These are phyloP conservation scores for Aphanomyces astaci DNA, from an alignment of 352 stramenopile species.

Conservation along the genomic window DNA sequence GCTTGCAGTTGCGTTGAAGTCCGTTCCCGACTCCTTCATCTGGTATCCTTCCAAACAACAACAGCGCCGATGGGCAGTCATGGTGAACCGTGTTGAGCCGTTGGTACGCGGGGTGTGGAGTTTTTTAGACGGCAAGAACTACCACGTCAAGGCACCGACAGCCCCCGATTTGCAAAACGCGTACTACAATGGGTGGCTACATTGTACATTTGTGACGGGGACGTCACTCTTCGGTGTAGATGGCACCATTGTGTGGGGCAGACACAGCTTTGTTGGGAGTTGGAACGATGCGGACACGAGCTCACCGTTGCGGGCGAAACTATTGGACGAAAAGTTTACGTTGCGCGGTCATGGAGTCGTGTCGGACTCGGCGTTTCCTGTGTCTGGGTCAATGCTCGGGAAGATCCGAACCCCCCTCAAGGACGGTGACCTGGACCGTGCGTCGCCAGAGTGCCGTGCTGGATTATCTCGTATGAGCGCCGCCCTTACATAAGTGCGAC, in stretches of 20 bases:
- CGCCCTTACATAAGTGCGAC: not conserved
- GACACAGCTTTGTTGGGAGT: constrained; percentile 21
- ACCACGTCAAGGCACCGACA: not conserved
- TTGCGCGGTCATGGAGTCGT: constrained; percentile 10
- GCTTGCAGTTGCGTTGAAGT: not conserved
- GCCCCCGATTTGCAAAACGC: constrained; percentile 17
- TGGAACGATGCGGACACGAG: constrained; percentile 25
- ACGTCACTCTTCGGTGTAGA: constrained; percentile 23
- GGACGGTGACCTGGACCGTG: not conserved
- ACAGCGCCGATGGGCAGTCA: not conserved
- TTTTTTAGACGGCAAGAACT: constrained; percentile 26
- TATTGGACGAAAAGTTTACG: not conserved
- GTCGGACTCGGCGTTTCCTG: constrained; percentile 15
- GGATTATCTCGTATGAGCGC: not conserved
- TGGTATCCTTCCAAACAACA: not conserved
- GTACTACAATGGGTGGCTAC: constrained; percentile 25
- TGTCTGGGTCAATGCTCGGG: not conserved
- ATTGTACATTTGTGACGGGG: constrained; percentile 22
- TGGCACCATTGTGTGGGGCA: constrained; percentile 21
- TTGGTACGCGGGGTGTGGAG: constrained; percentile 21
- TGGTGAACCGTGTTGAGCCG: not conserved
- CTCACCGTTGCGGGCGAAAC: not conserved
- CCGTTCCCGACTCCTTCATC: not conserved
- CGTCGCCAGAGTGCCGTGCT: not conserved
- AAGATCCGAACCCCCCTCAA: not conserved